A percentile compares a stretch with the other conserved stretches of the same genome.
Evolutionary conservation across 2,329 filamentous ascomycete genomes (phyloP).

Genomic region (Fusarium incarnatum): DNA sequence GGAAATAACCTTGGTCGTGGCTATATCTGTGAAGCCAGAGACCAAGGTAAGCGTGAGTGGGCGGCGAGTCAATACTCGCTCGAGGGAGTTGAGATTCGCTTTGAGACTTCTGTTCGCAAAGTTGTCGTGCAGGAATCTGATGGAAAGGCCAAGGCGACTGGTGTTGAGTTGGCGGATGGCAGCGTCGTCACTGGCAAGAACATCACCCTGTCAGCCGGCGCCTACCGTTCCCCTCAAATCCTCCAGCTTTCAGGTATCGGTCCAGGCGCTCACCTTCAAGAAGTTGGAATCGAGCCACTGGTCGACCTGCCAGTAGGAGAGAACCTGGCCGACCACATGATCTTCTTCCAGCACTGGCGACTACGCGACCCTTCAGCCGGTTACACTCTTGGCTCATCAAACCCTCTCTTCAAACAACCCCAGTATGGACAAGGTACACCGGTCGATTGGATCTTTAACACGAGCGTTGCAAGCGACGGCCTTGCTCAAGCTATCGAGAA

Average conservation of each 20-base stretch:
- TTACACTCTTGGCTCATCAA: slow-evolving; percentile 49
- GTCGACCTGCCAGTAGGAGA: slow-evolving; percentile 61
- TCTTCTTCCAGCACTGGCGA: slow-evolving; percentile 48
- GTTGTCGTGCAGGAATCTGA: slow-evolving; percentile 24
- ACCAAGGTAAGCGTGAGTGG: slow-evolving; percentile 43
- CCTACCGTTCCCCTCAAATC: slow-evolving; percentile 60
- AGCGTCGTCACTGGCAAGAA: slow-evolving; percentile 45
- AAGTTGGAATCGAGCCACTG: slow-evolving; percentile 53
- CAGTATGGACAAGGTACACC: slow-evolving; percentile 54
- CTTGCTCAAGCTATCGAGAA: slow-evolving; percentile 49
- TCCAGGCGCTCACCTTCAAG: slow-evolving; percentile 52
- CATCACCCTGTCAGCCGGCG: slow-evolving; percentile 61
- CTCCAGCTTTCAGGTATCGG: slow-evolving; percentile 63
- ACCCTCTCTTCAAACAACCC: slow-evolving; percentile 51
- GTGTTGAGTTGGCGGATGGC: slow-evolving; percentile 47
- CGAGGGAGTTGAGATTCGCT: slow-evolving; percentile 43
- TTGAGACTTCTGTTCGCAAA: slow-evolving; percentile 42
- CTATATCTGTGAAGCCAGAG: slow-evolving; percentile 46
- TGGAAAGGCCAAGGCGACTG: slow-evolving; percentile 35
- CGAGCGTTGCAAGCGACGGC: slow-evolving; percentile 43
- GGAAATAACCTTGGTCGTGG: slow-evolving; percentile 51
- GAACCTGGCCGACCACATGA: slow-evolving; percentile 50
- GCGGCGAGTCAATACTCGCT: slow-evolving; percentile 42
- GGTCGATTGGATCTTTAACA: slow-evolving; percentile 52
- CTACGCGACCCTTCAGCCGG: slow-evolving; percentile 51